phyloP scores from a whole-genome alignment of 192 early-diverging fungal species.

The Linnemannia hyalina region DNA sequence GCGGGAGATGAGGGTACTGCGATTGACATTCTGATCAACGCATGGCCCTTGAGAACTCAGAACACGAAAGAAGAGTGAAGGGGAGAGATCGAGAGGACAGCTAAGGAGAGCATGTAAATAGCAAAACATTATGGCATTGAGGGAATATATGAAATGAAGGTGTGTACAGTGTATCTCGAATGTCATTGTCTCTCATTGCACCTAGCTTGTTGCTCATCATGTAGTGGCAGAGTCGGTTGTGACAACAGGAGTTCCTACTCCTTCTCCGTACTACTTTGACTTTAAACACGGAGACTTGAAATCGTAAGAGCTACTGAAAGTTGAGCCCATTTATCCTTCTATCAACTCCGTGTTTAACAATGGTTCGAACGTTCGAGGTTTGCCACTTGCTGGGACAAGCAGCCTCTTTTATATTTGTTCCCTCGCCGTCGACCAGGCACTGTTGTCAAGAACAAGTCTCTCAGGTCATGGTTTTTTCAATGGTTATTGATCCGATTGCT shows the following conservation, averaged over 20 bases:
- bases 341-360: background rate
- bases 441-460: too few species aligned
- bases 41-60: constrained; percentile 1
- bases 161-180: too few species aligned
- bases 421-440: background rate
- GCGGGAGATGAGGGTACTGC: constrained; percentile 24
- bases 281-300: background rate
- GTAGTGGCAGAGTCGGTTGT: too few species aligned
- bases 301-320: background rate
- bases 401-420: background rate
- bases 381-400: background rate
- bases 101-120: background rate
- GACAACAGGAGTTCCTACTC: too few species aligned
- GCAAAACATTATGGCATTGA: background rate
- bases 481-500: too few species aligned
- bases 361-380: background rate
- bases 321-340: background rate
- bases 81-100: background rate
- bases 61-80: background rate
- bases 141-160: background rate
- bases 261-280: background rate
- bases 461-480: too few species aligned
- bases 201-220: too few species aligned
- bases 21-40: background rate
- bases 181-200: too few species aligned